Base-by-base conservation (phyloP, 2,329 filamentous ascomycete species). In the Colletotrichum eleusines region DNA sequence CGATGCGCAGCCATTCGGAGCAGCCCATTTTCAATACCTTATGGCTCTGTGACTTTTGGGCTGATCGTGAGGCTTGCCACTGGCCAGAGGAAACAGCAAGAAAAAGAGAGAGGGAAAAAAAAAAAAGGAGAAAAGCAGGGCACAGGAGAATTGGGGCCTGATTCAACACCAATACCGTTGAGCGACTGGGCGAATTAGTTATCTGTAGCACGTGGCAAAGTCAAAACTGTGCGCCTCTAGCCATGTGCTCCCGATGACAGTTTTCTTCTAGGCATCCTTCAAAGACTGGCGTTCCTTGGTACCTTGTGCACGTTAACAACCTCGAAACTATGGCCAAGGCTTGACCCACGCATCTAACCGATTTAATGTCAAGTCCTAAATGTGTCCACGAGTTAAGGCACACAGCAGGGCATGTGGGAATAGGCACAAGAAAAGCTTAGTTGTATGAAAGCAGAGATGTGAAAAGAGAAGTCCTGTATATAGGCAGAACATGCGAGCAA, bases 81-180 rank as follows among this genome's bases (percentile, higher is more conserved):
- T n/a, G n/a, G n/a, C n/a, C n/a, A n/a, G n/a, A n/a, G n/a, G n/a
- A n/a, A n/a, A n/a, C n/a, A n/a, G n/a, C n/a, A n/a, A n/a, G n/a
- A n/a, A n/a, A n/a, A n/a, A n/a, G n/a, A n/a, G n/a, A n/a, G n/a
- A n/a, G n/a, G n/a, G n/a, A n/a, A n/a, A n/a, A n/a, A n/a, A n/a
- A n/a, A n/a, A n/a, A n/a, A n/a, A n/a, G n/a, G n/a, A n/a, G n/a
- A n/a, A n/a, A n/a, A n/a, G n/a, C n/a, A 2, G 6, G 23, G 12
- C 46, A 28, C 18, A 8, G 23, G 5, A 6, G 11, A 50, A 50
- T 2, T 6, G 23, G 11, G 46, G 11, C 42, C 23, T n/a, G 4
- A 6, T n/a, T 20, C 1, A n/a, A 1, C 7, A n/a, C 0, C 20
- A 20, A 3, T 9, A n/a, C 4, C 1, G 42, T 8, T n/a, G 5